A percentile compares a stretch with the other conserved stretches of the same genome.
Conservation (phyloP, 148 eudicot species). For the Simmondsia chinensis region DNA sequence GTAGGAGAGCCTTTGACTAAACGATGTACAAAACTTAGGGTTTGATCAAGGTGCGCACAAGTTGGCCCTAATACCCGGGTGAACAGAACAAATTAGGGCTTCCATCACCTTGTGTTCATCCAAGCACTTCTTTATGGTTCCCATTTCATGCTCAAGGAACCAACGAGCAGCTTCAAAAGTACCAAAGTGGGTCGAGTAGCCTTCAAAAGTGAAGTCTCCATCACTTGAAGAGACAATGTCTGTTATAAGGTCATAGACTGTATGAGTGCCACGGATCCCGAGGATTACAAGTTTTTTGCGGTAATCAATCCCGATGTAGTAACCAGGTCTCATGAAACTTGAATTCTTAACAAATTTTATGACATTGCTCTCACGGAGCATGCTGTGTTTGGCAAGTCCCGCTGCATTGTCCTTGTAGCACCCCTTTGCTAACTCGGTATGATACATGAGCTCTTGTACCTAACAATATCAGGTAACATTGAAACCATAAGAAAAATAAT, state of each 20-base stretch:
- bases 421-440: slow-evolving; percentile 82
- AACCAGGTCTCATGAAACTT: slow-evolving; percentile 85
- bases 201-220: slow-evolving; percentile 71
- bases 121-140: slow-evolving; percentile 58
- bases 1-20: too few relatives aligned
- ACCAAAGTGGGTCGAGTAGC: slow-evolving; percentile 85
- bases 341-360: slow-evolving; percentile 68
- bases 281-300: slow-evolving; percentile 82
- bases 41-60: too few relatives aligned
- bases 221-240: slow-evolving; percentile 77
- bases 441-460: slow-evolving; percentile 88
- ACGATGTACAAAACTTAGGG: too few relatives aligned
- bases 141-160: slow-evolving; percentile 82
- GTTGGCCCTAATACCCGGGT: too few relatives aligned
- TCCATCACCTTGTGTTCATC: slow-evolving; percentile 62
- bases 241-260: slow-evolving; percentile 81
- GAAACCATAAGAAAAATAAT: neutral
- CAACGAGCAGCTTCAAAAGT: slow-evolving; percentile 96
- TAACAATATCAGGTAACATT: slow-evolving; percentile 20
- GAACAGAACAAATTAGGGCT: neutral
- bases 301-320: slow-evolving; percentile 77
- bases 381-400: slow-evolving; percentile 71
- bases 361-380: slow-evolving; percentile 84
- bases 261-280: slow-evolving; percentile 94
- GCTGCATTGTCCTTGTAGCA: slow-evolving; percentile 55